These are phyloP conservation scores for Decorospora gaudefroyi DNA, from an alignment of 2,329 filamentous ascomycete species.

Conservation along the genomic window DNA sequence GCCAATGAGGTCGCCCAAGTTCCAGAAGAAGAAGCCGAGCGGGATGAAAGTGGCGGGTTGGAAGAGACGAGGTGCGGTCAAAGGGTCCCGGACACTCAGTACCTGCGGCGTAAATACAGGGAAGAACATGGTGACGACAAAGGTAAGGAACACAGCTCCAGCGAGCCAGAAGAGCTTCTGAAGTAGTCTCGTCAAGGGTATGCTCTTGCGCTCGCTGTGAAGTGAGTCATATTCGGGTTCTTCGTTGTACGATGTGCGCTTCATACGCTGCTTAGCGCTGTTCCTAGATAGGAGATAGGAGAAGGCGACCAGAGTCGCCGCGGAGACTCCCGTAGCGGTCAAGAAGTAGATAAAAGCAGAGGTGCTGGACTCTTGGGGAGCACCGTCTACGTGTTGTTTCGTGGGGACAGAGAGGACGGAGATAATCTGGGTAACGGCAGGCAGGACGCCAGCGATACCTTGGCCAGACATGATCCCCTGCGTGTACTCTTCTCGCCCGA, in stretches of 20 bases:
- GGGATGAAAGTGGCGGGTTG: constrained; percentile 82
- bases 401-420: constrained; percentile 71
- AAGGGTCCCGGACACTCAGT: constrained; percentile 48
- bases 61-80: constrained; percentile 62
- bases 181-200: constrained; percentile 69
- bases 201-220: constrained; percentile 48
- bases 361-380: constrained; percentile 56
- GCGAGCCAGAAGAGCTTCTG: constrained; percentile 79
- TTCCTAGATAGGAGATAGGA: constrained; percentile 68
- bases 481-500: constrained; percentile 84
- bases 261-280: constrained; percentile 31
- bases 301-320: constrained; percentile 72
- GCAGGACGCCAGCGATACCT: constrained; percentile 86
- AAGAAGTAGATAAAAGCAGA: constrained; percentile 91
- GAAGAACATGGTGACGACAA: constrained; percentile 88
- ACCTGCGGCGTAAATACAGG: constrained; percentile 78
- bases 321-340: constrained; percentile 78
- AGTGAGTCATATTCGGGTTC: constrained; percentile 29
- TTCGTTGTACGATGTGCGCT: constrained; percentile 25
- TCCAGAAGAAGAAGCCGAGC: constrained; percentile 90
- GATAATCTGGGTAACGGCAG: constrained; percentile 82
- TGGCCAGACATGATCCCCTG: constrained; percentile 97
- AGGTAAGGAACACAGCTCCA: constrained; percentile 77
- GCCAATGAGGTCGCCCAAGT: constrained; percentile 80
- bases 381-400: constrained; percentile 45